A percentile compares a stretch with the other conserved stretches of the same genome.
Conservation (phyloP, 371 early-diverging fungal species). For the Neoconidiobolus thromboides region DNA sequence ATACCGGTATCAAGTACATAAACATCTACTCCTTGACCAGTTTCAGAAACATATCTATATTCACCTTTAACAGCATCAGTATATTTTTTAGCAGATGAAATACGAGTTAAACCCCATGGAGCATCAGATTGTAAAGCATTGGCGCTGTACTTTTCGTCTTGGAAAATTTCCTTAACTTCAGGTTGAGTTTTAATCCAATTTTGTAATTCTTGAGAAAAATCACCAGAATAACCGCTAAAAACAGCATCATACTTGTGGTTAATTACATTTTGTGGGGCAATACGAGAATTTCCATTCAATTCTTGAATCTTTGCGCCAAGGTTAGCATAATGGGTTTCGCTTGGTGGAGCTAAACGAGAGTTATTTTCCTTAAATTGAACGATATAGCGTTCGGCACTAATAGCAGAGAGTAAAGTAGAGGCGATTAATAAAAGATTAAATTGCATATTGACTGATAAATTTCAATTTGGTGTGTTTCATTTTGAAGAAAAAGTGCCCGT, state of each 20-base stretch:
- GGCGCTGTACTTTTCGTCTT: neutral
- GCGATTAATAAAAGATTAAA: neutral
- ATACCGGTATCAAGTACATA: slow-evolving; percentile 75
- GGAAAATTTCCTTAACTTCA: neutral
- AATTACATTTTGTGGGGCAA: neutral
- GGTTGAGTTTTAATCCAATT: neutral
- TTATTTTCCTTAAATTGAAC: neutral
- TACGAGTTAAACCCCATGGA: slow-evolving; percentile 35
- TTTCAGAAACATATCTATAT: slow-evolving; percentile 12
- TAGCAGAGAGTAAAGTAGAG: neutral
- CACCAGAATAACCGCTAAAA: neutral
- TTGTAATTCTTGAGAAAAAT: neutral
- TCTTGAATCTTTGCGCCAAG: neutral
- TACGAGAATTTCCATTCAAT: neutral
- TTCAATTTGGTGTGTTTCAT: too few species aligned
- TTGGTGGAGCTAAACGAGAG: neutral
- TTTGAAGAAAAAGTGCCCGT: too few species aligned
- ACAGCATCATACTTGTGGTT: neutral
- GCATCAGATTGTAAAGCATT: neutral
- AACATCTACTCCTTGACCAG: slow-evolving; percentile 39
- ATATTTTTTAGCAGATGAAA: slow-evolving; percentile 16
- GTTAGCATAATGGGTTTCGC: neutral
- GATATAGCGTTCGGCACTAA: neutral
- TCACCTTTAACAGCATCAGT: slow-evolving; percentile 23
- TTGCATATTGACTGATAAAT: neutral